Percentiles rank a stretch among this genome's conserved stretches.
Conservation (phyloP, 2,329 filamentous ascomycete genomes). For the Harringtonia aguacate region DNA sequence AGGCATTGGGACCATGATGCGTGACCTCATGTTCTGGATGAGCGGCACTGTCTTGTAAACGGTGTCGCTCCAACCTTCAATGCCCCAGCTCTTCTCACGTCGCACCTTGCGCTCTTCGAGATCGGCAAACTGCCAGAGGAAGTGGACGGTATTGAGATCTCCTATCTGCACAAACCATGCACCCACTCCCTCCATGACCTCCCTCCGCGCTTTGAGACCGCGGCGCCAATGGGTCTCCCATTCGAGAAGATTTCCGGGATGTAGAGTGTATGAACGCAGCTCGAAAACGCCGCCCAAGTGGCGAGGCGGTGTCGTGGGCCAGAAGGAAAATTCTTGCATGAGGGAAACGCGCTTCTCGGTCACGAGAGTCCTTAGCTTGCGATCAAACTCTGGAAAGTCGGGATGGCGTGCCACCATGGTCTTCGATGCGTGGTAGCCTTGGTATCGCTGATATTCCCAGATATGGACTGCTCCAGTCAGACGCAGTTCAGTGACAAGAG, state of each 20-base stretch:
- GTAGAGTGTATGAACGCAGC: slow-evolving; percentile 89
- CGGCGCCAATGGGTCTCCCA: slow-evolving; percentile 98
- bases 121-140: slow-evolving; percentile 97
- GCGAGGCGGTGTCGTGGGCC: slow-evolving; percentile 88
- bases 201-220: slow-evolving; percentile 77
- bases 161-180: slow-evolving; percentile 99
- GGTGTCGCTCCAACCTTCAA: slow-evolving; percentile 93
- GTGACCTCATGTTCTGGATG: slow-evolving; percentile 93
- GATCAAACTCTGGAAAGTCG: slow-evolving; percentile 74
- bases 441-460: slow-evolving; percentile 97
- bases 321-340: slow-evolving; percentile 99
- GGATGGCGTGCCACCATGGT: slow-evolving; percentile 75
- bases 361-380: slow-evolving; percentile 77
- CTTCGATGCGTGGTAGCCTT: slow-evolving; percentile 88
- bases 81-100: slow-evolving; percentile 88
- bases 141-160: slow-evolving; percentile 93
- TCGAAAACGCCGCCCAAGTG: slow-evolving; percentile 89
- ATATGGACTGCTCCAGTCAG: slow-evolving; percentile 67
- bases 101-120: slow-evolving; percentile 84
- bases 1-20: slow-evolving; percentile 85
- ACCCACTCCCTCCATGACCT: slow-evolving; percentile 97
- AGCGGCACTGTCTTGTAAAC: slow-evolving; percentile 97
- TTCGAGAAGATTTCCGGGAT: slow-evolving; percentile 90
- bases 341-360: slow-evolving; percentile 75
- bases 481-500: not conserved